Evolutionary conservation across 2,329 filamentous ascomycete genomes (phyloP), one percentile per base, ranked within the genome.

Genomic region (Pestalotiopsis fici): DNA sequence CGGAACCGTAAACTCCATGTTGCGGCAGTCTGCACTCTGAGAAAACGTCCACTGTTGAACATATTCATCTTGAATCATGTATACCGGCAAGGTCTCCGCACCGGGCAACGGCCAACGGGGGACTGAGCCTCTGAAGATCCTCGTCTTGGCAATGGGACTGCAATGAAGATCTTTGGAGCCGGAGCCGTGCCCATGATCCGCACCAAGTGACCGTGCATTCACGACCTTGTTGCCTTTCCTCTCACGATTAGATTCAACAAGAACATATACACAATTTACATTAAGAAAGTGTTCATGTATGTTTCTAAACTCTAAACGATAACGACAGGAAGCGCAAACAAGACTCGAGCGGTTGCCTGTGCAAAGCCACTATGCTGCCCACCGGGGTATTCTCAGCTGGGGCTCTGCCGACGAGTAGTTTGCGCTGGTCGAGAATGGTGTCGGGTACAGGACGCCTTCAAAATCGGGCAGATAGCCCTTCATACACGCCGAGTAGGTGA

Each of bases 381-480:
- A 50, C 43, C 43, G 18, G 9, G n/a, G 18, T 18, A 21, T 50
- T 50, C 21, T 18, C 43, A 21, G 43, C 43, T 18, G 43, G 7
- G 43, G 43, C 43, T 18, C 6, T 6, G 13, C 3, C 11, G 55
- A 12, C 55, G 55, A 57, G 23, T 31, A 57, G 18, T 57, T 57
- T 11, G 13, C 55, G 12, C 55, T 18, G 5, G 12, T 12, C 6
- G 11, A 4, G 12, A 28, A 61, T 28, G 59, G 59, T n/a, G 37
- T 28, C 3, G 66, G 64, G 47, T 64, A 35, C 57, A 68, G 31
- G n/a, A 65, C 31, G 6, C 88, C 88, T 74, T 91, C 88, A 2
- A 85, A 83, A 37, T 82, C 81, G 0, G 86, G 54, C 35, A 90
- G 79, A 69, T 91, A 89, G 2, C 88, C 89, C 28, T 80, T 66